phyloP scores from a whole-genome alignment of 192 early-diverging fungal genomes.

The Backusella macrospora region DNA sequence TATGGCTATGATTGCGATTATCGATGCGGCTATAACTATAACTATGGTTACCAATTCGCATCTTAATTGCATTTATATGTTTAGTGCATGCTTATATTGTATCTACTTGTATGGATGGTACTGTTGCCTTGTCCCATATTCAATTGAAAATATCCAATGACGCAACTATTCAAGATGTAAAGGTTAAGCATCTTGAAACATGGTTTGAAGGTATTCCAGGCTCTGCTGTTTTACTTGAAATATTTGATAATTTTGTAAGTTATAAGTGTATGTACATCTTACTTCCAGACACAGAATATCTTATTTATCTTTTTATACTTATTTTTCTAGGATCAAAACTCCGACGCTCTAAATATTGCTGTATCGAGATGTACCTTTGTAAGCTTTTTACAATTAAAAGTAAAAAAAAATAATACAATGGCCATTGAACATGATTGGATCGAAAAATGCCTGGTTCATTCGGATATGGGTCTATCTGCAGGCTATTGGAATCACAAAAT shows the following conservation, averaged over 20 bases:
- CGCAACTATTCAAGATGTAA: not conserved
- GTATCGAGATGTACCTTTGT: not conserved
- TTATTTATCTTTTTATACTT: no score
- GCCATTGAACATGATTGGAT: not conserved
- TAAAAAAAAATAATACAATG: not conserved
- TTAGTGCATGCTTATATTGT: slow-evolving; percentile 14
- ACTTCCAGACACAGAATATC: no score
- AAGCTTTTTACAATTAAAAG: not conserved
- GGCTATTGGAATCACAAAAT: not conserved
- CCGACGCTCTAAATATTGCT: not conserved
- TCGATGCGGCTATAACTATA: not conserved
- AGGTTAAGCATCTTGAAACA: not conserved
- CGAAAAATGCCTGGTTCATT: not conserved
- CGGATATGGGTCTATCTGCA: slow-evolving; percentile 10
- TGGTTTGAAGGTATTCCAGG: slow-evolving; percentile 17
- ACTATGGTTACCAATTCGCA: not conserved
- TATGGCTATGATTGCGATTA: no score
- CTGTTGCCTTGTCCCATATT: not conserved
- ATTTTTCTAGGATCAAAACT: not conserved
- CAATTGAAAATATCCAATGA: not conserved
- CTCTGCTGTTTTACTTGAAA: not conserved
- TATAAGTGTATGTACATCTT: not conserved
- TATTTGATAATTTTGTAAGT: slow-evolving; percentile 23
- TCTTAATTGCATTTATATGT: not conserved
- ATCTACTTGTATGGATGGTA: slow-evolving; percentile 11